Conservation (phyloP, 225 moss, liverwort and hornwort species). For the Marchantia paleacea region DNA sequence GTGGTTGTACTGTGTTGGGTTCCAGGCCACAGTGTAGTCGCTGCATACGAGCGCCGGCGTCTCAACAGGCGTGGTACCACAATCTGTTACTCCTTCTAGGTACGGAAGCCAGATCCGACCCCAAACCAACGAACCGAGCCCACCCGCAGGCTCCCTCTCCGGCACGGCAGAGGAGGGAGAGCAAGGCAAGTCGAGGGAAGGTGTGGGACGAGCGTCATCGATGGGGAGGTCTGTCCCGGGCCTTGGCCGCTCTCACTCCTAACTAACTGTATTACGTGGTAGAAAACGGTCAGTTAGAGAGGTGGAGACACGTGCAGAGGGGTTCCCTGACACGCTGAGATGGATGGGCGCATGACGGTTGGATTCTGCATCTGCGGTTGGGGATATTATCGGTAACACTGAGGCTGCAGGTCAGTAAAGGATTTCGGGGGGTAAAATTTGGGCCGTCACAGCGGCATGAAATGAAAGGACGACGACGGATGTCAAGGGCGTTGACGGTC, state of each 20-base stretch:
- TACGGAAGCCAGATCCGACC: background rate
- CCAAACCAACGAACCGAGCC: background rate
- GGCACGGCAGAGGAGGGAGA: background rate
- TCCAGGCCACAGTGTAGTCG: background rate
- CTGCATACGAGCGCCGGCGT: background rate
- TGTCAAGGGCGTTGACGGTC: constrained; percentile 7
- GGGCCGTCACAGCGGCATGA: constrained; percentile 16
- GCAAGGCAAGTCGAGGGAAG: too few relatives aligned
- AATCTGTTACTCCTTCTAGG: background rate
- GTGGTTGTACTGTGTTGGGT: background rate
- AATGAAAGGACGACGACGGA: constrained; percentile 7
- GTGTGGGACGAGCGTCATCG: too few relatives aligned
- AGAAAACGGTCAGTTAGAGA: constrained; percentile 5
- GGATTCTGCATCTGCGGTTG: background rate
- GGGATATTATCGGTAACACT: background rate
- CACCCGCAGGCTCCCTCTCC: background rate
- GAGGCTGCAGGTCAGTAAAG: background rate
- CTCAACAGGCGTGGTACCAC: background rate
- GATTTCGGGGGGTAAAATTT: background rate
- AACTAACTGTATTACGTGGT: constrained; percentile 14
- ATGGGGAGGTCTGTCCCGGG: background rate
- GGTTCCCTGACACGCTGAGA: background rate
- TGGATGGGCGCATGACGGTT: background rate
- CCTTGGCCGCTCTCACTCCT: background rate
- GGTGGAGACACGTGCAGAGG: background rate